Evolutionary conservation across 192 early-diverging fungal species (phyloP), one percentile per base, ranked within the genome.

Genomic region (Helicostylum pulchrum): DNA sequence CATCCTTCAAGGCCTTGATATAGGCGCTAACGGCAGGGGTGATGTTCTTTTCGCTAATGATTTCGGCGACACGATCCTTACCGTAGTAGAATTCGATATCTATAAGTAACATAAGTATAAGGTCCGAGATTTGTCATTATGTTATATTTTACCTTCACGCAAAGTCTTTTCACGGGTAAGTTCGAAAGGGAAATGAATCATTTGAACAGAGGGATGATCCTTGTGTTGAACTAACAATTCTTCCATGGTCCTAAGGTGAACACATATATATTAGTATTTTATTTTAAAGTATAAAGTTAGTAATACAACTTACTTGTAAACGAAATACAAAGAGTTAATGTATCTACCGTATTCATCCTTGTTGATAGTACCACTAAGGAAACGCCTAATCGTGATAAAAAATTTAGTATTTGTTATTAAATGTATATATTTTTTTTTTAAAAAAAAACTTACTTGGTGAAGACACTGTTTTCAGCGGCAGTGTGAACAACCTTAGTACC

Each of bases 1-100:
- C 73, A 6, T 54, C 65, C 11, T 80, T 67, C 34, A 84, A 74
- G 31, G 78, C 70, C 2, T 74, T 69, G n/a, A 71, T 64, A 51
- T 84, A 84, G n/a, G 68, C 39, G 39, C 71, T 49, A 6, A 78
- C 79, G 19, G 83, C 83, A 34, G 80, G 80, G 7, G 80, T 73
- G 44, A 76, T 63, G 4, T 64, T 59, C 21, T 43, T 47, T 8
- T 61, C 31, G 34, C 32, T 34, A 20, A 26, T 67, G 34, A 77
- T 62, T 65, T 72, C 67, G 20, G 65, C 66, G 15, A 65, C 63
- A 52, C 65, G 72, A 0, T 73, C 64, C 6, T 75, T 73, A 36
- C 77, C 77, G 53, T 78, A 77, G 52, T 73, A 80, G 69, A 71
- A 82, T 50, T 80, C 77, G 51, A 84, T 66, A 56, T 84, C 70